Evolutionary conservation across 2,329 filamentous ascomycete species (phyloP), one percentile per base, ranked within the genome.

Genomic region (Ceratocystis variospora): DNA sequence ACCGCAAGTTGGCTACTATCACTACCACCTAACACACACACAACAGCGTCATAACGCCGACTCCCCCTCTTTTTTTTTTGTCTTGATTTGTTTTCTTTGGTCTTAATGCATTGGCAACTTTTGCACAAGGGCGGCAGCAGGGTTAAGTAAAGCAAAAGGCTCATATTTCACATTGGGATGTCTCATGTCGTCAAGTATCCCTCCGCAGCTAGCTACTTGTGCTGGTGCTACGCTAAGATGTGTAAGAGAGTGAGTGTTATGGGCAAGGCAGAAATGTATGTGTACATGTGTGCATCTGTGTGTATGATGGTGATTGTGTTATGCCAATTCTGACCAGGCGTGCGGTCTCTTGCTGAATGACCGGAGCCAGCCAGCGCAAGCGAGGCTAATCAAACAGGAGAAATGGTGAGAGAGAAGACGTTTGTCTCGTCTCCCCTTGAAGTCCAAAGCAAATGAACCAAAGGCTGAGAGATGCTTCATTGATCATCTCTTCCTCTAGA

Each of bases 371-470:
- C 25, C 50, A 55, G 10, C 10, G 53, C 25, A 57, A 57, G 25
- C 22, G 53, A 57, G 53, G 53, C 22, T 31, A 57, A 57, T 57
- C 53, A 57, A 57, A 57, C 53, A 57, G 31, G 31, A n/a, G 15
- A 17, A 25, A 19, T 28, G 22, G 22, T 33, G 55, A 4, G 37
- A 15, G 37, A 41, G 37, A 5, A 41, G 37, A 41, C 12, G 12
- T 41, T 5, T 48, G 46, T 48, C 17, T 48, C 46, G 46, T 19
- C 5, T 48, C n/a, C 46, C 17, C 46, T 8, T 22, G 19, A 41
- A 41, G 12, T 41, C 37, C 37, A 15, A 41, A 41, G 15, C 37
- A 41, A 33, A 33, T 33, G 6, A 33, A 7, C 31, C 6, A 33
- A 33, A 33, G 31, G 7, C 37, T 12, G 12, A 41, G 37, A 41